These are phyloP conservation scores for Claviceps sp. DNA, from an alignment of 2,329 filamentous ascomycete species.

Conservation along the genomic window DNA sequence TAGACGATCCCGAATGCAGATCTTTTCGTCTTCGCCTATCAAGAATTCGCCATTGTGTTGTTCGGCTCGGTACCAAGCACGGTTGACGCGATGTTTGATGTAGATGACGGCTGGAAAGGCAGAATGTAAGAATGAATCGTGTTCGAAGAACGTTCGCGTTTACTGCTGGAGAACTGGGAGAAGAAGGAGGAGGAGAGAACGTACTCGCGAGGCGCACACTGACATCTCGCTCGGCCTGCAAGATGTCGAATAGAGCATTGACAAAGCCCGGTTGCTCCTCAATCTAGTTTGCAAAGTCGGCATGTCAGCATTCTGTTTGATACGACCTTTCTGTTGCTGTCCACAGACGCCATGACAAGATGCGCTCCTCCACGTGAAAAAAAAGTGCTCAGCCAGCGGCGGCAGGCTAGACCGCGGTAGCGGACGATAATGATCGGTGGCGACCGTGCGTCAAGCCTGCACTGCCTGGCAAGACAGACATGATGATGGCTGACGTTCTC, in stretches of 20 bases:
- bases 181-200: constrained; percentile 20
- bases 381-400: not conserved
- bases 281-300: constrained; percentile 41
- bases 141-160: not conserved
- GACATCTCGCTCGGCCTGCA: constrained; percentile 76
- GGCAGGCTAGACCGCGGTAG: not conserved
- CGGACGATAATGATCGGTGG: not conserved
- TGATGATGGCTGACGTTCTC: not conserved
- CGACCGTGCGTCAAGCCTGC: not conserved
- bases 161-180: constrained; percentile 1
- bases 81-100: constrained; percentile 92
- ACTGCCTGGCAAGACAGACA: not conserved
- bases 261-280: constrained; percentile 84
- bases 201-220: constrained; percentile 80
- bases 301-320: not conserved
- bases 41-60: constrained; percentile 58
- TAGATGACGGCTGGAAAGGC: constrained; percentile 69
- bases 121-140: constrained; percentile 7
- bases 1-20: constrained; percentile 72
- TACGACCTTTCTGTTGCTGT: not conserved
- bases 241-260: constrained; percentile 78
- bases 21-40: constrained; percentile 83
- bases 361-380: not conserved
- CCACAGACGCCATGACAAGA: not conserved
- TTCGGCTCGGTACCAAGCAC: constrained; percentile 73